Evolutionary conservation across 306 rosid species (phyloP).

Genomic region (Medicago lupulina): DNA sequence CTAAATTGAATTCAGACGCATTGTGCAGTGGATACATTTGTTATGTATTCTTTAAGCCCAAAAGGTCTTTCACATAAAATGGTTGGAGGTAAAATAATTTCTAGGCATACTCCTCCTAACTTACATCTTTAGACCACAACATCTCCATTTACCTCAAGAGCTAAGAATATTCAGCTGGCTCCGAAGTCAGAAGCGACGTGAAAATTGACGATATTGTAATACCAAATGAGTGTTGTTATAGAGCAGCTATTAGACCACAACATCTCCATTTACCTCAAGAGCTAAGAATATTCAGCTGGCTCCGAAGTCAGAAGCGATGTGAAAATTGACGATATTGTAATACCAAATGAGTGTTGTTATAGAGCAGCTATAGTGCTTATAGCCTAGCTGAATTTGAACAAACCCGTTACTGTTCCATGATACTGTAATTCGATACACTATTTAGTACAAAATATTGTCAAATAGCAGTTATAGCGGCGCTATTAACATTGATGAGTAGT

Average conservation of each 20-base stretch:
- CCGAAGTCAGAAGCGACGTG: not conserved
- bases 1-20: not conserved
- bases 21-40: not conserved
- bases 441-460: no score
- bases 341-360: no score
- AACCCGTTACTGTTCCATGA: no score
- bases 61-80: not conserved
- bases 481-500: no score
- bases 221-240: no score
- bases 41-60: not conserved
- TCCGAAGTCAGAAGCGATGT: not conserved
- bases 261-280: conserved; percentile 1
- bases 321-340: conserved; percentile 5
- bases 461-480: no score
- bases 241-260: not conserved
- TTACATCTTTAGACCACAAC: not conserved
- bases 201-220: conserved; percentile 1
- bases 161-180: not conserved
- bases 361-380: no score
- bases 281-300: not conserved
- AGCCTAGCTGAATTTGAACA: no score
- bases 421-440: no score
- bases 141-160: not conserved
- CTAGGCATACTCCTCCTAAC: not conserved
- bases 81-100: not conserved